These are phyloP conservation scores for Candida glaebosa DNA, from an alignment of 805 yeast genomes.

Conservation along the genomic window DNA sequence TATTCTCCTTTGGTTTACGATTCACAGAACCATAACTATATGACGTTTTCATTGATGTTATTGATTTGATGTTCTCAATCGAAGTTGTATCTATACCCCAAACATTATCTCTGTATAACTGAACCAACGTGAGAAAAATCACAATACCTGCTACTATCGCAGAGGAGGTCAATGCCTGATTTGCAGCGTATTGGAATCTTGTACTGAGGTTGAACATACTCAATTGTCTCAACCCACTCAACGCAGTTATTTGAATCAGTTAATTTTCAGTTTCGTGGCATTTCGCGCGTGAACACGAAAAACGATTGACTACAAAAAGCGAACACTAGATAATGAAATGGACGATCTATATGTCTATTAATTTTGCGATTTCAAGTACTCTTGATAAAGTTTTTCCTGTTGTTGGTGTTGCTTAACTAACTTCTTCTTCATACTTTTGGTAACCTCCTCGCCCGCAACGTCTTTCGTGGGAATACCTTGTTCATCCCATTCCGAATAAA, in stretches of 20 bases:
- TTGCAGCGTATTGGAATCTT: constrained; percentile 46
- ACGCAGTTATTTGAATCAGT: neutral
- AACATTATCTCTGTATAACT: constrained; percentile 45
- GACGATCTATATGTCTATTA: neutral
- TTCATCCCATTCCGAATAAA: constrained; percentile 77
- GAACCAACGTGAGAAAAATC: constrained; percentile 45
- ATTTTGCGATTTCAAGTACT: constrained; percentile 37
- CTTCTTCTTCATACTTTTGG: constrained; percentile 85
- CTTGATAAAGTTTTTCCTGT: constrained; percentile 79
- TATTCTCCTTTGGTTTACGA: constrained; percentile 73
- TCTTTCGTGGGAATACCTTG: constrained; percentile 79
- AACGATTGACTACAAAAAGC: neutral
- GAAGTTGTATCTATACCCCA: constrained; percentile 39
- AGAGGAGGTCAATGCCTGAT: constrained; percentile 47
- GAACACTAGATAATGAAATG: neutral
- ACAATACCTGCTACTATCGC: constrained; percentile 44
- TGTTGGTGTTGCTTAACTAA: constrained; percentile 70
- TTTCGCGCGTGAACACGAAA: neutral
- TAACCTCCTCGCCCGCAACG: constrained; percentile 72
- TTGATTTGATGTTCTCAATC: constrained; percentile 31
- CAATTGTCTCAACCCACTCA: too few species aligned
- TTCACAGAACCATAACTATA: constrained; percentile 65
- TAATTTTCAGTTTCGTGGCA: neutral
- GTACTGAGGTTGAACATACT: constrained; percentile 29
- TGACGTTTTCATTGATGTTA: constrained; percentile 48